Conservation (phyloP, 805 yeast genomes). For the Suhomyces pyralidae region DNA sequence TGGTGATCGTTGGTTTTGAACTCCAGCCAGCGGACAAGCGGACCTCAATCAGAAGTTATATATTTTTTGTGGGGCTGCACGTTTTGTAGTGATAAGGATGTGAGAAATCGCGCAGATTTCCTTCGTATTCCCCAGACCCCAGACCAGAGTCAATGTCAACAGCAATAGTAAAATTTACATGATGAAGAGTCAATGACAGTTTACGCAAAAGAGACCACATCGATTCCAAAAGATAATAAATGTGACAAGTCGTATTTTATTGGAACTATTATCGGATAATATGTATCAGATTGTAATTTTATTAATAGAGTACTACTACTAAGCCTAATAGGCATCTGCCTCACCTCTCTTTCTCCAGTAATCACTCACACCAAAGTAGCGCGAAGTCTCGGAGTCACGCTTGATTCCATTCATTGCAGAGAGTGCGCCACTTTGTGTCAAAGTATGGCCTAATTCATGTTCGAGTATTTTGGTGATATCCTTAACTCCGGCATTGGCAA, state of each 20-base stretch:
- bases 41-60: not conserved
- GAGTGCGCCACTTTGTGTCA: slow-evolving; percentile 33
- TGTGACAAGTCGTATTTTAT: not conserved
- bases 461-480: slow-evolving; percentile 42
- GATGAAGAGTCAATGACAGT: not conserved
- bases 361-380: slow-evolving; percentile 78
- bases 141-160: not conserved
- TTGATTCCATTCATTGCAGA: slow-evolving; percentile 43
- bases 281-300: not conserved
- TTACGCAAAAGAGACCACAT: too few species aligned
- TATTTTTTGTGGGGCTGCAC: not conserved
- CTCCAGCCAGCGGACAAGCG: not conserved
- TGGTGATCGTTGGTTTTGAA: not conserved
- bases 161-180: not conserved
- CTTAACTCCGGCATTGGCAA: slow-evolving; percentile 26
- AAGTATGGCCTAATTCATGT: slow-evolving; percentile 36
- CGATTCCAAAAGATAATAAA: not conserved
- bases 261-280: not conserved
- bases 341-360: slow-evolving; percentile 84
- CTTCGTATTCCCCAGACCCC: not conserved
- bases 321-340: slow-evolving; percentile 57
- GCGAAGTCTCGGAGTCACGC: slow-evolving; percentile 40
- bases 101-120: not conserved
- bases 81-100: not conserved
- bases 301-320: not conserved